A percentile compares a stretch with the other conserved stretches of the same genome.
These are phyloP conservation scores for Wickerhamiella siamensis DNA, from an alignment of 805 yeast species.

Conservation along the genomic window DNA sequence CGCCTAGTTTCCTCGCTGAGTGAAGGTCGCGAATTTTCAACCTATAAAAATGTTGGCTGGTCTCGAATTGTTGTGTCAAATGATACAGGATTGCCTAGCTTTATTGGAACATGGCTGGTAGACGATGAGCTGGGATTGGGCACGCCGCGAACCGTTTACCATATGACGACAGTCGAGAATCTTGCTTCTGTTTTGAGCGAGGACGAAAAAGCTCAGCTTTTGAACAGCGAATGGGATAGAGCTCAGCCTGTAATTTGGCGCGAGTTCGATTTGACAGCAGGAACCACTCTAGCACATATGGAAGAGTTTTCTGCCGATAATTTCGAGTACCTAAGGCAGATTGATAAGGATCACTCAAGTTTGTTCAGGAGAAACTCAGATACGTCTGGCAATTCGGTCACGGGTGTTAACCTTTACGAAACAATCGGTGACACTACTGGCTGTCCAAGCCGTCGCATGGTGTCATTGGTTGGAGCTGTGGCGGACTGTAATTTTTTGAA, in stretches of 20 bases:
- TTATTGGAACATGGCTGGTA: conserved; percentile 22
- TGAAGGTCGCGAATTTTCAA: conserved; percentile 7
- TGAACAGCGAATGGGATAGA: not conserved
- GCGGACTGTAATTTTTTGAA: conserved; percentile 25
- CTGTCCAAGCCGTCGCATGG: conserved; percentile 21
- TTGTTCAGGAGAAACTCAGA: not conserved
- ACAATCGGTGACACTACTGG: conserved; percentile 23
- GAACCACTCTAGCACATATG: conserved; percentile 5
- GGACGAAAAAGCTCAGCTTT: conserved; percentile 5
- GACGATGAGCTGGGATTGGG: conserved; percentile 23
- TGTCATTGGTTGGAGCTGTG: conserved; percentile 26
- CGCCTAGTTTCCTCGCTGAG: conserved; percentile 13
- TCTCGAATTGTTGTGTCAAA: conserved; percentile 19
- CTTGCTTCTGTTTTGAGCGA: conserved; percentile 4
- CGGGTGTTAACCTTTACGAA: conserved; percentile 11
- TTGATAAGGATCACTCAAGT: too few relatives aligned
- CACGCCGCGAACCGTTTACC: conserved; percentile 20
- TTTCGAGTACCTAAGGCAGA: not conserved
- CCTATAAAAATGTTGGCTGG: conserved; percentile 22
- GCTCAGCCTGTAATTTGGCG: conserved; percentile 19
- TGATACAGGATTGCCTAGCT: conserved; percentile 1
- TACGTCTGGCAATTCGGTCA: not conserved
- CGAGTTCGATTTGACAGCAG: conserved; percentile 16
- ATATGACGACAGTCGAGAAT: conserved; percentile 11
- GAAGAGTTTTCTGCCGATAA: conserved; percentile 7